A percentile compares a stretch with the other conserved stretches of the same genome.
phyloP scores from a whole-genome alignment of 306 rosid species.

The Cyamopsis tetragonoloba region DNA sequence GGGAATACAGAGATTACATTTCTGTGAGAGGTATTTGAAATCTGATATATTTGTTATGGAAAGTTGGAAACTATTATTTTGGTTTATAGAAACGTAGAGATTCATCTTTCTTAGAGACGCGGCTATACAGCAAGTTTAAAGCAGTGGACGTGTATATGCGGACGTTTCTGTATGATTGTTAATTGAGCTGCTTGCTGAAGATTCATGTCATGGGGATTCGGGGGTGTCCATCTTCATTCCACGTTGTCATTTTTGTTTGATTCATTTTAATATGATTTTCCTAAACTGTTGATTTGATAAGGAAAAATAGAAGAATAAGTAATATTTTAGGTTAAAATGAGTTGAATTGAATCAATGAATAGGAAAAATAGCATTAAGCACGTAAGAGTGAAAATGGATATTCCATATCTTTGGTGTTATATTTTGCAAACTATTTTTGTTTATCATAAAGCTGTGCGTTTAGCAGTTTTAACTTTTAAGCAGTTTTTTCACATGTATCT shows the following conservation, averaged over 20 bases:
- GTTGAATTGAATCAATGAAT: neutral
- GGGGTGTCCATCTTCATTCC: neutral
- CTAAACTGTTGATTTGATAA: neutral
- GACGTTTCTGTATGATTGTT: neutral
- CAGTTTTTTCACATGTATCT: neutral
- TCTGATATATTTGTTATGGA: constrained; percentile 13
- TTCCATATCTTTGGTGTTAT: neutral
- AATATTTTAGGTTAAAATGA: neutral
- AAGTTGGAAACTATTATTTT: constrained; percentile 16
- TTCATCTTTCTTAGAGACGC: neutral
- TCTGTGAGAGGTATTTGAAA: constrained; percentile 15
- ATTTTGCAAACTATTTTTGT: neutral
- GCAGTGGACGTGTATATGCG: neutral
- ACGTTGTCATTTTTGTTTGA: neutral
- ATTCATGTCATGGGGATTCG: neutral
- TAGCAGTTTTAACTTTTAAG: neutral
- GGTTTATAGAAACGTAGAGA: neutral
- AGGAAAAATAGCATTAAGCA: neutral
- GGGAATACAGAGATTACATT: neutral
- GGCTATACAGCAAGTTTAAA: neutral
- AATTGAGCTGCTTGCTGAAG: neutral
- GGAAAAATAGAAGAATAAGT: neutral
- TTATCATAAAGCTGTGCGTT: neutral
- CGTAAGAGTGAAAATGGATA: neutral
- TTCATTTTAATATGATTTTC: neutral